Conservation (phyloP, 1,284 basidiomycete genomes). For the Ustilago tritici region DNA sequence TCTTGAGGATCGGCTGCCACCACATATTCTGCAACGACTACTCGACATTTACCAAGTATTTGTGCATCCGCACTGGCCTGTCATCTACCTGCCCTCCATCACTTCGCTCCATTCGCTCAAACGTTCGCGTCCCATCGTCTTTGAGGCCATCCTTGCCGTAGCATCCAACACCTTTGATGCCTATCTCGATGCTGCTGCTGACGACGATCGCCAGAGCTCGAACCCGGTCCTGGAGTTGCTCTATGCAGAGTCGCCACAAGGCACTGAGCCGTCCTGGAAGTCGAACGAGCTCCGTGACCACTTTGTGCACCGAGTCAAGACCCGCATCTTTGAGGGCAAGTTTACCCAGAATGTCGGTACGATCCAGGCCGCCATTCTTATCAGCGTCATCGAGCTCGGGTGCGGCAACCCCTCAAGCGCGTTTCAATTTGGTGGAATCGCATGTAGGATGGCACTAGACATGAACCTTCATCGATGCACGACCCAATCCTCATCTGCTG, state of each 20-base stretch:
- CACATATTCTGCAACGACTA: constrained; percentile 33
- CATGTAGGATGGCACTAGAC: constrained; percentile 52
- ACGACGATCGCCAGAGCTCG: constrained; percentile 14
- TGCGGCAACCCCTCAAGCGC: constrained; percentile 45
- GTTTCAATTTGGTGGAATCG: constrained; percentile 53
- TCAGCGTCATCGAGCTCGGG: constrained; percentile 51
- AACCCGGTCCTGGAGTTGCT: constrained; percentile 32
- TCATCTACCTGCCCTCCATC: constrained; percentile 55
- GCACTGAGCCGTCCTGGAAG: constrained; percentile 25
- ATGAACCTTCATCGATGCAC: constrained; percentile 49
- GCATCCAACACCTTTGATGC: constrained; percentile 52
- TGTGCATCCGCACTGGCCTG: constrained; percentile 57
- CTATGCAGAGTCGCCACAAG: constrained; percentile 26
- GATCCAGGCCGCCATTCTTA: constrained; percentile 52
- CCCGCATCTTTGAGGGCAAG: constrained; percentile 46
- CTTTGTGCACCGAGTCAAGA: constrained; percentile 44
- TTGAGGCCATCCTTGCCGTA: constrained; percentile 51
- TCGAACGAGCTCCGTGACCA: constrained; percentile 44
- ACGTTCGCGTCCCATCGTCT: constrained; percentile 39
- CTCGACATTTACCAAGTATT: constrained; percentile 52
- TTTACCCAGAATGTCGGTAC: constrained; percentile 36
- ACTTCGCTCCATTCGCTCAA: constrained; percentile 46
- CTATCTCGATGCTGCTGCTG: constrained; percentile 23
- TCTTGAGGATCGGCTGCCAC: constrained; percentile 39
- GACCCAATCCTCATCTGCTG: background rate